These are phyloP conservation scores for Bruguiera sexangula DNA, from an alignment of 345 rosid genomes.

Conservation along the genomic window DNA sequence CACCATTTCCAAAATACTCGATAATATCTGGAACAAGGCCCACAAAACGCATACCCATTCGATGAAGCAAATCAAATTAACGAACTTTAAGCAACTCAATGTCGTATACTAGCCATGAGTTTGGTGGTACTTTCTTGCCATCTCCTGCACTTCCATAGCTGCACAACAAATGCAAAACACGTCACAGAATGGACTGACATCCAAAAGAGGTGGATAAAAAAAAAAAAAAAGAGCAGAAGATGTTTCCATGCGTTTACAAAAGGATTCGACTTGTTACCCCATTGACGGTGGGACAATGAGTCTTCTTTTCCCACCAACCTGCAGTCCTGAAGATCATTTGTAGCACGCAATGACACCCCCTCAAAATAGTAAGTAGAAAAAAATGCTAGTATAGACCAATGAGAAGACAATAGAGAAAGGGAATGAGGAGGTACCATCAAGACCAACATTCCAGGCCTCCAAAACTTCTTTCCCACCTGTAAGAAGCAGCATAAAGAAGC, in stretches of 20 bases:
- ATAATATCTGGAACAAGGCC: too few relatives aligned
- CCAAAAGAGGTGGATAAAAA: background rate
- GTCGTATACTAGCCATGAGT: slow-evolving; percentile 64
- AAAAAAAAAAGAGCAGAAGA: background rate
- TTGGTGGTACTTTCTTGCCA: slow-evolving; percentile 46
- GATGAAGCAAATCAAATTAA: slow-evolving; percentile 15
- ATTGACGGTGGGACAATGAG: slow-evolving; percentile 65
- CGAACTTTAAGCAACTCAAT: slow-evolving; percentile 53
- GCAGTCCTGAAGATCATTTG: slow-evolving; percentile 47
- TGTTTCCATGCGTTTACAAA: background rate
- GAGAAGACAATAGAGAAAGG: background rate
- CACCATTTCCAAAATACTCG: too few relatives aligned
- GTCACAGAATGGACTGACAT: background rate
- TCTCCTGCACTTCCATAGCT: slow-evolving; percentile 53
- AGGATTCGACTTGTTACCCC: slow-evolving; percentile 41
- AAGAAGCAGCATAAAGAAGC: slow-evolving; percentile 6
- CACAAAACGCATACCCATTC: too few relatives aligned
- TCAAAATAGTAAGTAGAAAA: background rate
- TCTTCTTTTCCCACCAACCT: slow-evolving; percentile 68
- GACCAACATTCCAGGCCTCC: slow-evolving; percentile 48
- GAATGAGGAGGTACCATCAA: slow-evolving; percentile 42
- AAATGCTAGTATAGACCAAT: slow-evolving; percentile 7
- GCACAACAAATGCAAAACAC: slow-evolving; percentile 5
- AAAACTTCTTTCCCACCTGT: slow-evolving; percentile 43
- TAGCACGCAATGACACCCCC: too few relatives aligned